phyloP scores from a whole-genome alignment of 345 rosid species.

The Citrus inodora region DNA sequence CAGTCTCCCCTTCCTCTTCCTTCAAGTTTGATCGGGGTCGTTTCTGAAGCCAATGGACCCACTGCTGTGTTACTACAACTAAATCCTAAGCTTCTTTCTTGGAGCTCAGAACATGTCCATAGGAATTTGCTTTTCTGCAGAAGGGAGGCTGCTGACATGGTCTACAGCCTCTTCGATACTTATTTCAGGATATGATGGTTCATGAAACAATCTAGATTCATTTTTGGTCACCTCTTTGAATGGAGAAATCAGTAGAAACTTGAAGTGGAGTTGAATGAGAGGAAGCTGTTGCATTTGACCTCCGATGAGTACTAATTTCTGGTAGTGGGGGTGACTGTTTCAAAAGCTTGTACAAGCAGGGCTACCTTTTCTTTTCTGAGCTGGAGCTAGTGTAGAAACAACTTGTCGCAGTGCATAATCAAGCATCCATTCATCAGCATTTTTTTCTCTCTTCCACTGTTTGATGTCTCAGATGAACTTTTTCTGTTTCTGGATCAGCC shows the following conservation, averaged over 20 bases:
- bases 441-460: conserved; percentile 56
- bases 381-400: conserved; percentile 66
- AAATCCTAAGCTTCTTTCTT: conserved; percentile 10
- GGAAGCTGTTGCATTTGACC: conserved; percentile 22
- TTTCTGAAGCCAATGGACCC: conserved; percentile 3
- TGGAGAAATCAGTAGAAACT: conserved; percentile 20
- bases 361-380: conserved; percentile 79
- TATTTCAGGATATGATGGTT: conserved; percentile 11
- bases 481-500: conserved; percentile 59
- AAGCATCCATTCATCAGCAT: conserved; percentile 92
- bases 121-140: conserved; percentile 9
- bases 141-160: conserved; percentile 7
- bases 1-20: conserved; percentile 17
- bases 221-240: conserved; percentile 23
- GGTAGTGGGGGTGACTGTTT: conserved; percentile 61
- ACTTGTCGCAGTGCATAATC: conserved; percentile 79
- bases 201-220: conserved; percentile 9
- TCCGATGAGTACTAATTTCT: conserved; percentile 26
- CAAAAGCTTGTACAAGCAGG: conserved; percentile 96
- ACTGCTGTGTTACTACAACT: not conserved
- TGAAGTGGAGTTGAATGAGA: conserved; percentile 37
- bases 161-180: conserved; percentile 10
- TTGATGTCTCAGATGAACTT: conserved; percentile 63
- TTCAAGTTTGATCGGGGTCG: conserved; percentile 9
- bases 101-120: conserved; percentile 3